Percentiles rank a stretch among this genome's conserved stretches.
phyloP scores from a whole-genome alignment of 139 green algal species.

The Desmodesmus armatus region DNA sequence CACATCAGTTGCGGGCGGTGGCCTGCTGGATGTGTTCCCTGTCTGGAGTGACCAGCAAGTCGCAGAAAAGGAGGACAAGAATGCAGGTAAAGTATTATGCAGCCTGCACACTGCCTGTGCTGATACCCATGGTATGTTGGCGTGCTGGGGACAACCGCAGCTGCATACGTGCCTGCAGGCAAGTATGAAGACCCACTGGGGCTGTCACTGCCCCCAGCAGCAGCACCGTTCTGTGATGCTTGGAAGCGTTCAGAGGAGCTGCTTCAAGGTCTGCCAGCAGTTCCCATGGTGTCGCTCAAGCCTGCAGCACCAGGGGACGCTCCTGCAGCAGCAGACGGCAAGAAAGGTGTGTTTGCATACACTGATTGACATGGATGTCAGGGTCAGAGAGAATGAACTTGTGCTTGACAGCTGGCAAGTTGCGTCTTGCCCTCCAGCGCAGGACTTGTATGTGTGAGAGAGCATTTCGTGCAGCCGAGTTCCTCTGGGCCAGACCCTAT shows the following conservation, averaged over 20 bases:
- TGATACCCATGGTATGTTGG: not conserved
- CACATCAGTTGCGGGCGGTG: not conserved
- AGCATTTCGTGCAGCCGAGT: too few species aligned
- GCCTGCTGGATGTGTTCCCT: constrained; percentile 55
- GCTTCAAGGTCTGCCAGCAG: constrained; percentile 58
- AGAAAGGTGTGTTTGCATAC: too few species aligned
- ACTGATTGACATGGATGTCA: too few species aligned
- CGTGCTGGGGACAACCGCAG: not conserved
- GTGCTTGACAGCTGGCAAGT: too few species aligned
- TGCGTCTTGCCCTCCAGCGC: too few species aligned
- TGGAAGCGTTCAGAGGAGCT: constrained; percentile 83
- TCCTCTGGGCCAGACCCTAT: too few species aligned
- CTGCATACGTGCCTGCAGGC: constrained; percentile 38
- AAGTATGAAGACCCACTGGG: constrained; percentile 73
- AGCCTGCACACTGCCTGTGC: not conserved
- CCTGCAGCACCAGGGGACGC: too few species aligned
- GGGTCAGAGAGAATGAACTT: too few species aligned
- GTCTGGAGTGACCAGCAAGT: constrained; percentile 44
- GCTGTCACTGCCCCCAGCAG: constrained; percentile 54
- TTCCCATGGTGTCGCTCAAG: constrained; percentile 61
- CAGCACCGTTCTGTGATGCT: constrained; percentile 65
- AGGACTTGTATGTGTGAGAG: too few species aligned
- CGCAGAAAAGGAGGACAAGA: constrained; percentile 17
- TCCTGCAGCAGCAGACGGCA: constrained; percentile 15
- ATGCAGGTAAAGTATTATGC: not conserved